Conservation (phyloP, 106 monocot genomes). For the Narthecium ossifragum region DNA sequence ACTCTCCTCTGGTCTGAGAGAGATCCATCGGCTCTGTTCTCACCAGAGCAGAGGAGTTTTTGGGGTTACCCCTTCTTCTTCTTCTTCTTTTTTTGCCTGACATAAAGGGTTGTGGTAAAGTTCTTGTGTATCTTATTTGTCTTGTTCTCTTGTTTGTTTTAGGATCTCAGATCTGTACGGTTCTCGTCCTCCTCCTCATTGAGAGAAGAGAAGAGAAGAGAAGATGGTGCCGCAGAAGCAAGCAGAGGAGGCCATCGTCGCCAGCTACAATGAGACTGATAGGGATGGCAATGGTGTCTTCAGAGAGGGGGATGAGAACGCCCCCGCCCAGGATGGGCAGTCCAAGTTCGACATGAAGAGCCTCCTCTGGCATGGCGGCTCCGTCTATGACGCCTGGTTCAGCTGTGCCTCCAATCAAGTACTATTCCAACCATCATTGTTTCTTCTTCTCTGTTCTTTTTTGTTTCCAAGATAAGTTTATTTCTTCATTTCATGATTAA, state of each 20-base stretch:
- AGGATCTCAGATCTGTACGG: conserved; percentile 9
- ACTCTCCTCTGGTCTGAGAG: not conserved
- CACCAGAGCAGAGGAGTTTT: too few relatives aligned
- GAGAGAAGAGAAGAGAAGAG: not conserved
- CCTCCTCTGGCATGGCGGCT: conserved; percentile 91
- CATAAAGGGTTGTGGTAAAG: too few relatives aligned
- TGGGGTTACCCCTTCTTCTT: too few relatives aligned
- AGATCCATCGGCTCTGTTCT: too few relatives aligned
- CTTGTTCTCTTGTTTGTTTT: not conserved
- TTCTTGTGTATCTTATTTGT: not conserved
- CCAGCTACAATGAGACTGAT: conserved; percentile 21
- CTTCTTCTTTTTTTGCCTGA: too few relatives aligned
- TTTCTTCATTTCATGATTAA: not conserved
- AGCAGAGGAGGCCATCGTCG: conserved; percentile 52
- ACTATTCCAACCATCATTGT: not conserved
- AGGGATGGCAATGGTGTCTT: conserved; percentile 9
- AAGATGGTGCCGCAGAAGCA: conserved; percentile 42
- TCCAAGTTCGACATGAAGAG: conserved; percentile 65
- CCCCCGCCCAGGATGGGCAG: not conserved
- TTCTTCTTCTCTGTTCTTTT: not conserved
- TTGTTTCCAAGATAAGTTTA: not conserved
- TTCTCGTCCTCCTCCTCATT: not conserved
- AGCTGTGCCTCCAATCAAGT: conserved; percentile 94
- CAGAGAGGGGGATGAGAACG: conserved; percentile 3
- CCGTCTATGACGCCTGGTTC: conserved; percentile 95